Conservation (phyloP, 192 early-diverging fungal genomes). For the Dissophora globulifera region DNA sequence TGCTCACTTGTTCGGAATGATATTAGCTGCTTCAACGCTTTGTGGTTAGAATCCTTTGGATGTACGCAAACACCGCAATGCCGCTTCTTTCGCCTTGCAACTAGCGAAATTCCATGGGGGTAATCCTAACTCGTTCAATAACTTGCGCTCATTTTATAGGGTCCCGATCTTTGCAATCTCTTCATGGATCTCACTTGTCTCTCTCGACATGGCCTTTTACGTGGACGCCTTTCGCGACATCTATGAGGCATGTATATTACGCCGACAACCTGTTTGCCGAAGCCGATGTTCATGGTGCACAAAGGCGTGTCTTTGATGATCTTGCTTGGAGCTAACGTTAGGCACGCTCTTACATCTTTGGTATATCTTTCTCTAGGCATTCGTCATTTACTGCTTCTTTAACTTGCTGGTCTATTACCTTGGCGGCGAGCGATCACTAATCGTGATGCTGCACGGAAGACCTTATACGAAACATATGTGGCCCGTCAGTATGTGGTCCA, state of each 20-base stretch:
- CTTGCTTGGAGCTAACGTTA: background rate
- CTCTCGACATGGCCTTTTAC: constrained; percentile 80
- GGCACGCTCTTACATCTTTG: background rate
- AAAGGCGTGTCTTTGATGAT: no score
- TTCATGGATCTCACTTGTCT: constrained; percentile 80
- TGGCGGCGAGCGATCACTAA: constrained; percentile 87
- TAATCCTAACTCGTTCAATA: no score
- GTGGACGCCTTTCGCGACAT: constrained; percentile 82
- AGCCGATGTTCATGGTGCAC: no score
- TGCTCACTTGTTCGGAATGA: background rate
- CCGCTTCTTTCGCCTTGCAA: no score
- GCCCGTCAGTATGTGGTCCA: constrained; percentile 78
- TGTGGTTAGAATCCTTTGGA: constrained; percentile 40
- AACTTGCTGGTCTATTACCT: constrained; percentile 86
- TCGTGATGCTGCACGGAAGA: constrained; percentile 82
- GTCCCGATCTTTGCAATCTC: constrained; percentile 73
- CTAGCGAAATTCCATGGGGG: no score
- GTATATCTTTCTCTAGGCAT: constrained; percentile 62
- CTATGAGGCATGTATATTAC: constrained; percentile 45
- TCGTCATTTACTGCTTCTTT: constrained; percentile 97
- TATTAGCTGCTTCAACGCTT: constrained; percentile 36
- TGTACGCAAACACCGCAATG: constrained; percentile 25
- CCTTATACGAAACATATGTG: constrained; percentile 82
- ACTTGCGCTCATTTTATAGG: no score
- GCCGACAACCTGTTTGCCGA: no score